These are phyloP conservation scores for Eudorina sp. DNA, from an alignment of 139 green algal species.

Conservation along the genomic window DNA sequence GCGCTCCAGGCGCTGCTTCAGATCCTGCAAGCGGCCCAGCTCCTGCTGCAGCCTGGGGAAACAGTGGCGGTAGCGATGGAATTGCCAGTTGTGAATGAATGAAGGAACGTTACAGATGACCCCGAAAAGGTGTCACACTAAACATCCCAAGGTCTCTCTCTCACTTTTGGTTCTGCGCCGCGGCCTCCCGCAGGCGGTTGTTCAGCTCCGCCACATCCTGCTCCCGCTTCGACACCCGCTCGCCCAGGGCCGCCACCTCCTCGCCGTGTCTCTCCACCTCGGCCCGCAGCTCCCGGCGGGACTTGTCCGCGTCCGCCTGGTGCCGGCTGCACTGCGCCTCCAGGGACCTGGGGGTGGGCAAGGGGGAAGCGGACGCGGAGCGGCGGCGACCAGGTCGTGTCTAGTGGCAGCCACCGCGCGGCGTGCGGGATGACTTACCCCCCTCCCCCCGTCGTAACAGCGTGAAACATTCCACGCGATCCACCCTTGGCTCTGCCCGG, in stretches of 20 bases:
- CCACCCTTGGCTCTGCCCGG: too few relatives aligned
- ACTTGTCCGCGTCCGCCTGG: neutral
- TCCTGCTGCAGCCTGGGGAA: neutral
- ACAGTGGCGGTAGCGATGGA: neutral
- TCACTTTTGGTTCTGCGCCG: conserved; percentile 8
- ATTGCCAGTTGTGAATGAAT: neutral
- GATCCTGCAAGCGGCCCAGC: neutral
- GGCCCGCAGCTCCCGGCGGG: neutral
- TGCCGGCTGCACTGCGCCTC: neutral
- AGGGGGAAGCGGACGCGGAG: too few relatives aligned
- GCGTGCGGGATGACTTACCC: too few relatives aligned
- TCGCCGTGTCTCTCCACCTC: neutral
- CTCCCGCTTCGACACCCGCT: neutral
- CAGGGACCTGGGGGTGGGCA: neutral
- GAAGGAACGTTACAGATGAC: too few relatives aligned
- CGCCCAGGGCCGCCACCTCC: neutral
- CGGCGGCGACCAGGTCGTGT: too few relatives aligned
- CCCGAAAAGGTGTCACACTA: too few relatives aligned
- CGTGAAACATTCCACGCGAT: too few relatives aligned
- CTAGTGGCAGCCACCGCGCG: too few relatives aligned
- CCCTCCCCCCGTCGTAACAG: too few relatives aligned
- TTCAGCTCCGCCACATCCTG: neutral
- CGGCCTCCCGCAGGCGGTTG: neutral
- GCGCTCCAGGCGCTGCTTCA: conserved; percentile 17
- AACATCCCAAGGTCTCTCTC: neutral